Percentiles rank a stretch among this genome's conserved stretches.
These are phyloP conservation scores for Suillus subluteus DNA, from an alignment of 768 basidiomycete genomes.

Conservation along the genomic window DNA sequence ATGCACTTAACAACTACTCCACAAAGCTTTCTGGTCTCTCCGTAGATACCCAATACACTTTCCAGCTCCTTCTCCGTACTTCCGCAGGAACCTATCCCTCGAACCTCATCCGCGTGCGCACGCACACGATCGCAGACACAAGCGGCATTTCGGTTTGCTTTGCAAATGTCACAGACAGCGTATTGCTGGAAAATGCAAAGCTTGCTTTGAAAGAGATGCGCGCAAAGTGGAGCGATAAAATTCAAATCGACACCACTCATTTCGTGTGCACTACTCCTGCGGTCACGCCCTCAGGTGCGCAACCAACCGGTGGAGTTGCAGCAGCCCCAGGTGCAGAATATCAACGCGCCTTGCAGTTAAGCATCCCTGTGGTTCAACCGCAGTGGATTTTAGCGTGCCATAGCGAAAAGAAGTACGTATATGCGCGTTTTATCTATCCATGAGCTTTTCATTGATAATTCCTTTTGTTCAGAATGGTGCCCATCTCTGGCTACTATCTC, in stretches of 20 bases:
- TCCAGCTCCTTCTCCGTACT: conserved; percentile 93
- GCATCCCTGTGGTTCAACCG: conserved; percentile 93
- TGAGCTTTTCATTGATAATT: conserved; percentile 6
- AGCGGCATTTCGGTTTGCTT: conserved; percentile 96
- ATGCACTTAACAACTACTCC: conserved; percentile 80
- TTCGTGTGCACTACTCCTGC: conserved; percentile 95
- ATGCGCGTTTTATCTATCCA: conserved; percentile 4
- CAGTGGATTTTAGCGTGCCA: conserved; percentile 94
- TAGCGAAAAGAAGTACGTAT: conserved; percentile 74
- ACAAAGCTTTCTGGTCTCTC: conserved; percentile 86
- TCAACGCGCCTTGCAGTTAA: conserved; percentile 91
- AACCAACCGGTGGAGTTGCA: conserved; percentile 53
- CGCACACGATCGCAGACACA: conserved; percentile 95
- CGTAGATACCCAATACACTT: conserved; percentile 84
- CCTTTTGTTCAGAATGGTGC: conserved; percentile 69
- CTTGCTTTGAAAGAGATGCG: conserved; percentile 81
- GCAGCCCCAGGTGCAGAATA: conserved; percentile 85
- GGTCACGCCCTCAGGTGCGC: conserved; percentile 61
- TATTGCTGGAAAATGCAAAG: conserved; percentile 81
- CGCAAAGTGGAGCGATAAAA: conserved; percentile 89
- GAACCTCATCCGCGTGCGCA: conserved; percentile 79
- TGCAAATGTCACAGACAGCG: conserved; percentile 80
- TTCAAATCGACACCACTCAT: conserved; percentile 98
- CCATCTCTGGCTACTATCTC: conserved; percentile 83
- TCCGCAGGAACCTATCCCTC: conserved; percentile 91